Evolutionary conservation across 306 rosid species (phyloP), one percentile per base, ranked within the genome.

Genomic region (Corylus americana): DNA sequence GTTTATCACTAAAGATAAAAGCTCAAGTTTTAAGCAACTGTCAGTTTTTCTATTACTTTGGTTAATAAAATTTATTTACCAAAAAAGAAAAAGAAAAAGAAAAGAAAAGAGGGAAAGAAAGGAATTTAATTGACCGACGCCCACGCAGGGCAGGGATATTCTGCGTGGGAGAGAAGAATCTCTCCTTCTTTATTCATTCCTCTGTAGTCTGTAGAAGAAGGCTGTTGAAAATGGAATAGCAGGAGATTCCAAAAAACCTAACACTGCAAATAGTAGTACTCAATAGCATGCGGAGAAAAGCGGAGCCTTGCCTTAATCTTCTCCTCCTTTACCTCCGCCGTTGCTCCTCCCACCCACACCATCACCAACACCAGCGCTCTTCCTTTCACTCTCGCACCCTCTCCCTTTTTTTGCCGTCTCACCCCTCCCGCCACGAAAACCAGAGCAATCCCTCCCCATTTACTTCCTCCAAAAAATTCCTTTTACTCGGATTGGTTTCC

Each of bases 281-380:
- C 11, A 54, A 42, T 35, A 22, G 84, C 18, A 75, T 76, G 75
- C 80, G 8, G 73, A 51, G 79, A 77, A 80, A 48, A 45, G 51
- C 75, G 6, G 39, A 70, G 27, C 29, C 80, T 37, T 73, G 83
- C 75, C 7, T 74, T 68, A 50, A 20, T 45, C 62, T 76, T 73
- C 71, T 80, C 74, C 81, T 78, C 76, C 79, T 79, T 70, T 85
- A 84, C 61, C 74, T 85, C 76, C 83, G 77, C 80, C 85, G 48
- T 20, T 48, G 78, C 48, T 64, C 70, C 74, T 69, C 73, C 27
- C 31, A 35, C n/a, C 25, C 31, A 13, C 80, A 27, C 35, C 82
- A 53, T n/a, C 20, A 31, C 75, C 20, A 55, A 42, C 45, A 4
- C 45, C 45, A 42, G 7, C 45, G 45, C 37, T 75, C 77, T 55